These are phyloP conservation scores for Pseudoscleropodium purum DNA, from an alignment of 225 moss, liverwort and hornwort species.

Conservation along the genomic window DNA sequence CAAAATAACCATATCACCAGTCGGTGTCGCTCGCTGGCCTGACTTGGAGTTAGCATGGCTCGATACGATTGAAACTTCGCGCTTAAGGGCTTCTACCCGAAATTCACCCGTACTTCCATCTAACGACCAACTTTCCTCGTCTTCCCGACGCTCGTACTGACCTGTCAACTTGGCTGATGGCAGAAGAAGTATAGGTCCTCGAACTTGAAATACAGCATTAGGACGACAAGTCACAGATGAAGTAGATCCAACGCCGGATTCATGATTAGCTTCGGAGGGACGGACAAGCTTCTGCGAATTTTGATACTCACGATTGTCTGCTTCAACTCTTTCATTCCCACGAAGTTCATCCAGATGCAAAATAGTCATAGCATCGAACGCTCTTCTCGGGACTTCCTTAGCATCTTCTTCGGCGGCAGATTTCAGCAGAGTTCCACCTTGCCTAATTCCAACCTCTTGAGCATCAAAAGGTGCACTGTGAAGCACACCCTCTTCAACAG, in stretches of 20 bases:
- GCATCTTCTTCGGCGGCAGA: background rate
- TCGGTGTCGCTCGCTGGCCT: background rate
- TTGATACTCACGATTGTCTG: background rate
- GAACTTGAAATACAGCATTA: background rate
- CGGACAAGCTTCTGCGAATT: background rate
- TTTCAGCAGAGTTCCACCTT: background rate
- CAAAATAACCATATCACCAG: background rate
- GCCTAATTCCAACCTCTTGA: background rate
- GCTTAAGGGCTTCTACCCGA: background rate
- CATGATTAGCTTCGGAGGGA: background rate
- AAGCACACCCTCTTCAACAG: background rate
- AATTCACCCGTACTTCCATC: background rate
- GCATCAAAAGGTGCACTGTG: background rate
- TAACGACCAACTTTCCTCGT: background rate
- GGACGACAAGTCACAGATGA: background rate
- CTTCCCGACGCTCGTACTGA: background rate
- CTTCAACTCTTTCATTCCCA: background rate
- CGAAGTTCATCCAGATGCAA: background rate
- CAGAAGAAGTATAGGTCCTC: background rate
- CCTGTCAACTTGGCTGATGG: background rate
- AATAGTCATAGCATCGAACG: background rate
- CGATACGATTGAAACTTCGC: background rate
- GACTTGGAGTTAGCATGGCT: background rate
- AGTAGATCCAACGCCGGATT: background rate
- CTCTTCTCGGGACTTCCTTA: background rate